Base-by-base conservation (phyloP, 805 yeast genomes). In the Phaffomyces opuntiae region DNA sequence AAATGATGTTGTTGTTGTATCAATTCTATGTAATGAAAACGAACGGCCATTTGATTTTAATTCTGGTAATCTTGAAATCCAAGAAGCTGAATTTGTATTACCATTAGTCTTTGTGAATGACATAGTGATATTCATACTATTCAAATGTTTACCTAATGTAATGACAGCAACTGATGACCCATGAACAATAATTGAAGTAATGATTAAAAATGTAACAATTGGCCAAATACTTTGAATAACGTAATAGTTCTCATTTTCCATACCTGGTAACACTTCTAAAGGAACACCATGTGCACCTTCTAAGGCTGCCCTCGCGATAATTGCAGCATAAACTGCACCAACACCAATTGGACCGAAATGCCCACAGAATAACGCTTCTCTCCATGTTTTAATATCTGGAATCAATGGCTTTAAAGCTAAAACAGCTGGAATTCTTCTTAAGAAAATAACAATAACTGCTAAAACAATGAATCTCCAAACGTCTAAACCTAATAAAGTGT, bases 301-400 rank as follows among this genome's bases (percentile, higher is more conserved):
- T 44, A 85, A 66, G 49, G 81, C 84, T 9, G 80, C 77, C 50
- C 91, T 76, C 0, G 95, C 87, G 50, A 88, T 69, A 42, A 89
- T 81, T 7, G 87, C 81, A 37, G 93, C 91, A 64, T 86, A 88
- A 8, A 89, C 72, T 1, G 96, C 96, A 47, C 96, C 96, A 21
- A 89, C 96, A 40, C 97, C 97, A 59, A 90, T 87, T 2, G 97
- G 96, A 16, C 97, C 97, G 64, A 90, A 89, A 66, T 89, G 96
- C 19, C 96, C 96, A 62, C 95, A 87, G 63, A 90, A 90, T 4
- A 89, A 61, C 0, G 96, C 96, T 63, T 89, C 97, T 62, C 96
- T 78, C 96, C 96, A 89, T 11, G 87, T 77, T 56, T 87, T 81
- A 36, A 89, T 77, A 60, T 89, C 96, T 0, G 96, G 96, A 2